Conservation (phyloP, 2,329 filamentous ascomycete species). For the Paramyrothecium roridum region DNA sequence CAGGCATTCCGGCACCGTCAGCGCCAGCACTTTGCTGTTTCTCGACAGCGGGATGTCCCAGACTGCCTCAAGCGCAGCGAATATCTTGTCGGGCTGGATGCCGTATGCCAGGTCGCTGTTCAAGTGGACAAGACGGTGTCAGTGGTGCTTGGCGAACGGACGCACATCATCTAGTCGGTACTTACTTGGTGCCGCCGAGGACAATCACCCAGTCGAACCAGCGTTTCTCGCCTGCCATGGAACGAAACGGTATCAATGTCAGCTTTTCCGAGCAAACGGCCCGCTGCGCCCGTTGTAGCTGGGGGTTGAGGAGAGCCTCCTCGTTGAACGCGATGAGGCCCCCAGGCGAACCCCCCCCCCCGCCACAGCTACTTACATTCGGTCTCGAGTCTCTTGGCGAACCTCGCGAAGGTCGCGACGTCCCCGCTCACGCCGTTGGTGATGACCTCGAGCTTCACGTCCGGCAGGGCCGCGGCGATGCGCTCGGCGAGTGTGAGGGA, state of each 20-base stretch:
- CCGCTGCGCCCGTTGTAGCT: no score
- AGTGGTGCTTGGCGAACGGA: neutral
- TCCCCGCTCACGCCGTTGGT: constrained; percentile 52
- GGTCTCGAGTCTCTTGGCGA: constrained; percentile 24
- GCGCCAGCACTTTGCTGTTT: constrained; percentile 55
- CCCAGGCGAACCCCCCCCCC: no score
- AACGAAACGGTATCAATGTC: constrained; percentile 1
- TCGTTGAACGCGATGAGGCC: no score
- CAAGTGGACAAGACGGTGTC: neutral
- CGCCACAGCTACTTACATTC: constrained; percentile 34
- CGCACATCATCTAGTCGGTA: neutral
- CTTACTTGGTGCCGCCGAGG: constrained; percentile 61
- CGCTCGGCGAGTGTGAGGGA: constrained; percentile 41
- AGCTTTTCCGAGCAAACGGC: neutral
- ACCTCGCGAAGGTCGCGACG: constrained; percentile 32
- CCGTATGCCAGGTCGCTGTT: constrained; percentile 47
- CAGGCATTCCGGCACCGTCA: constrained; percentile 58
- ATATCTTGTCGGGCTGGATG: constrained; percentile 37
- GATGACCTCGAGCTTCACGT: constrained; percentile 38
- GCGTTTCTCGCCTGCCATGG: constrained; percentile 13
- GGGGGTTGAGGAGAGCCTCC: no score
- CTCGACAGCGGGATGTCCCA: constrained; percentile 49
- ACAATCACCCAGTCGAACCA: constrained; percentile 59
- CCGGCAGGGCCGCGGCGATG: constrained; percentile 42
- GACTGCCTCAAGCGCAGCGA: constrained; percentile 41